These are phyloP conservation scores for Arthrobotrys sphaeroides DNA, from an alignment of 2,329 filamentous ascomycete species.

Conservation along the genomic window DNA sequence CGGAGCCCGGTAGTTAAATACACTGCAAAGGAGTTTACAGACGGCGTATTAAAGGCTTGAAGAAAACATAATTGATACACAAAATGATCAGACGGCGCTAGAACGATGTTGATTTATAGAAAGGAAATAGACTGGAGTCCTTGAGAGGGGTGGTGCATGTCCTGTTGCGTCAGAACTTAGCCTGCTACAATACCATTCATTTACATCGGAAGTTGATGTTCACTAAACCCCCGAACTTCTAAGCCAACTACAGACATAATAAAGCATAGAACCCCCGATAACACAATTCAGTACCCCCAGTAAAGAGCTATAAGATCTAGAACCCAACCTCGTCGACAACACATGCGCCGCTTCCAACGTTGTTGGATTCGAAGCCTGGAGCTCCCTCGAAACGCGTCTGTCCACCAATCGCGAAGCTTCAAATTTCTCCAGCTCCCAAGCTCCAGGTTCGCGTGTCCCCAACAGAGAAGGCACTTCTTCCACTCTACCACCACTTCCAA, in stretches of 20 bases:
- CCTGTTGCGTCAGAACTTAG: constrained; percentile 1
- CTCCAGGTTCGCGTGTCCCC: constrained; percentile 23
- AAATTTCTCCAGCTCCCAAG: constrained; percentile 42
- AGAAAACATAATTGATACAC: neutral
- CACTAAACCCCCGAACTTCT: neutral
- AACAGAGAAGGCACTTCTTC: neutral
- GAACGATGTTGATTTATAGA: constrained; percentile 8
- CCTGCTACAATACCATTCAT: constrained; percentile 18
- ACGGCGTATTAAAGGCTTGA: constrained; percentile 4
- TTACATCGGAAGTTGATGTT: neutral
- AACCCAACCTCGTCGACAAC: constrained; percentile 27
- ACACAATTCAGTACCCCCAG: neutral
- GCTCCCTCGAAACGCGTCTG: constrained; percentile 35
- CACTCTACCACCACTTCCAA: neutral
- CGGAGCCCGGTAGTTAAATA: constrained; percentile 46
- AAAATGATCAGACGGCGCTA: neutral
- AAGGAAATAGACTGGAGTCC: constrained; percentile 21
- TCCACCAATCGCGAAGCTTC: constrained; percentile 53
- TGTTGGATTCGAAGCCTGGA: constrained; percentile 51
- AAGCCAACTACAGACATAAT: neutral
- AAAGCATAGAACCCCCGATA: neutral
- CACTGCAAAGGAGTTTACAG: constrained; percentile 38
- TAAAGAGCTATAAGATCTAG: neutral
- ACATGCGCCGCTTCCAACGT: constrained; percentile 27
- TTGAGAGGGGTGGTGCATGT: constrained; percentile 8